Percentiles rank a stretch among this genome's conserved stretches.
phyloP scores from a whole-genome alignment of 2,329 filamentous ascomycete genomes.

The Claviceps pazoutovae region DNA sequence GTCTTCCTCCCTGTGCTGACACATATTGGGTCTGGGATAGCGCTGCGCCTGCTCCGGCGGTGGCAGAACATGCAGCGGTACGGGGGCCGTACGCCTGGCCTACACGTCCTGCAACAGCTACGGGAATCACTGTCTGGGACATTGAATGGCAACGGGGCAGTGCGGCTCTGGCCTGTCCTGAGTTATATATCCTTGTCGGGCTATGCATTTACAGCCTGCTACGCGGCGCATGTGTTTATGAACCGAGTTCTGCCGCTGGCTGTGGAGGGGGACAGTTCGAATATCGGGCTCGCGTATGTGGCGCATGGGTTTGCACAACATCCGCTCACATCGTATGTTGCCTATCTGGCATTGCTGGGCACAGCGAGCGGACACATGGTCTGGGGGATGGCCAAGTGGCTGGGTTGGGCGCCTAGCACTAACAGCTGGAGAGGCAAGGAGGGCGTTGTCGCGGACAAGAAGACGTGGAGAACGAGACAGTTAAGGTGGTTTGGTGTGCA shows the following conservation, averaged over 20 bases:
- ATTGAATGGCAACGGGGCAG: conserved; percentile 18
- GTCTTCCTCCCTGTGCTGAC: conserved; percentile 60
- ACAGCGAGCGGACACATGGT: conserved; percentile 64
- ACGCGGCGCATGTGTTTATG: conserved; percentile 57
- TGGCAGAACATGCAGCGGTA: conserved; percentile 60
- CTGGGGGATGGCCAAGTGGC: conserved; percentile 77
- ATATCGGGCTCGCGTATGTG: conserved; percentile 71
- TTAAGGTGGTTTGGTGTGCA: conserved; percentile 62
- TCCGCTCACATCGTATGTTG: conserved; percentile 48
- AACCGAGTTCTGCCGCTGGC: conserved; percentile 64
- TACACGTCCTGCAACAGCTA: conserved; percentile 24
- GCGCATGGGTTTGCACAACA: conserved; percentile 71
- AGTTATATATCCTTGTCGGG: conserved; percentile 60
- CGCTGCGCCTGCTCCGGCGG: conserved; percentile 61
- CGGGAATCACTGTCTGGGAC: conserved; percentile 17
- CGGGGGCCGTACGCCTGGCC: conserved; percentile 50
- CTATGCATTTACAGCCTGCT: conserved; percentile 51
- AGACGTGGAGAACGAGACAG: conserved; percentile 39
- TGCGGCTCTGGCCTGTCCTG: conserved; percentile 50
- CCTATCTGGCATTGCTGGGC: conserved; percentile 55
- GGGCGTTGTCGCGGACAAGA: conserved; percentile 32
- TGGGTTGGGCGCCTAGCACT: conserved; percentile 47
- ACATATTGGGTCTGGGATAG: conserved; percentile 66
- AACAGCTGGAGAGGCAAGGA: conserved; percentile 32
- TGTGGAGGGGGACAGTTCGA: conserved; percentile 73